These are phyloP conservation scores for Diaporthe sp. DNA, from an alignment of 2,329 filamentous ascomycete species.

Conservation along the genomic window DNA sequence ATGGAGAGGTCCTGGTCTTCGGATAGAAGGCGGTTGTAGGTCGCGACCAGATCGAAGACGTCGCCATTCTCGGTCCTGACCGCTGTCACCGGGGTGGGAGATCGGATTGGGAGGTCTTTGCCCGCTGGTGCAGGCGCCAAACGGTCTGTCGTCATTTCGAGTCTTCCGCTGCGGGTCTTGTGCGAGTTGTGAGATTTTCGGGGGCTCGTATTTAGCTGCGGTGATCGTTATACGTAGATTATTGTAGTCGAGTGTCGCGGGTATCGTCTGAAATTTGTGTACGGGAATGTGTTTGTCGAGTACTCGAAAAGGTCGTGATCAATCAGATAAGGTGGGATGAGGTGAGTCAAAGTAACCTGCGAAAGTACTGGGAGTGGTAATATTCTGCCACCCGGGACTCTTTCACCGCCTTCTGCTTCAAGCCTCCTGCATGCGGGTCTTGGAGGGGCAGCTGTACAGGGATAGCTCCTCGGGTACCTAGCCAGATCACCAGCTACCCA, in stretches of 20 bases:
- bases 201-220: not conserved
- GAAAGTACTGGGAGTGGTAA: not conserved
- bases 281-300: not conserved
- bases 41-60: slow-evolving; percentile 65
- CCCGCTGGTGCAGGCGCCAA: slow-evolving; percentile 17
- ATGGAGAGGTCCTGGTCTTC: slow-evolving; percentile 90
- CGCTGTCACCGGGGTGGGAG: slow-evolving; percentile 27
- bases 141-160: slow-evolving; percentile 38
- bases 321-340: slow-evolving; percentile 26
- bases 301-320: not conserved
- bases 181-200: not conserved
- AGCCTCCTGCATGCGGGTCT: not conserved
- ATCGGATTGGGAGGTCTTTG: slow-evolving; percentile 38
- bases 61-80: slow-evolving; percentile 41
- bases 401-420: slow-evolving; percentile 23
- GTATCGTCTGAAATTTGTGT: not conserved
- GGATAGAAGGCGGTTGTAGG: slow-evolving; percentile 67
- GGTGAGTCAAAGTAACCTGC: slow-evolving; percentile 14
- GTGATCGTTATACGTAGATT: not conserved
- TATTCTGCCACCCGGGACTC: slow-evolving; percentile 17
- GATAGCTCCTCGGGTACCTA: slow-evolving; percentile 18
- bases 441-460: slow-evolving; percentile 18
- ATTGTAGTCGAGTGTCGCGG: not conserved
- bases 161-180: not conserved
- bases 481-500: slow-evolving; percentile 10